phyloP scores from a whole-genome alignment of 2,329 filamentous ascomycete genomes.

The Thielaviopsis punctulata region DNA sequence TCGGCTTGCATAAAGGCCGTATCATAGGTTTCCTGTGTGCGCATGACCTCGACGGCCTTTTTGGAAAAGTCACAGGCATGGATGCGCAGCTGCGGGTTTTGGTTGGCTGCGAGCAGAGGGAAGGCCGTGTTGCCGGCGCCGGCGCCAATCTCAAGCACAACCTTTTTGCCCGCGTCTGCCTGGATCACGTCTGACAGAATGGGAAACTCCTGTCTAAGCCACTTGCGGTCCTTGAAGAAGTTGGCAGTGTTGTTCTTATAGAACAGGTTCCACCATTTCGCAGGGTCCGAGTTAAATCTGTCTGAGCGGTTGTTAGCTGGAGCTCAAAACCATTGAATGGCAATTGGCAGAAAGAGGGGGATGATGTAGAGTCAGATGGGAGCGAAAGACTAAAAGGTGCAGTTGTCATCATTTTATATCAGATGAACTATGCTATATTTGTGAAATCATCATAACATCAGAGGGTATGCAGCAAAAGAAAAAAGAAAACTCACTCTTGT shows the following conservation, averaged over 20 bases:
- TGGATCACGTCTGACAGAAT: constrained; percentile 60
- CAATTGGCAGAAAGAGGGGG: constrained; percentile 8
- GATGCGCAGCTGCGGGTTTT: constrained; percentile 64
- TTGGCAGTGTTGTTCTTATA: constrained; percentile 96
- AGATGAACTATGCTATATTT: constrained; percentile 55
- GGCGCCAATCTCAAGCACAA: constrained; percentile 79
- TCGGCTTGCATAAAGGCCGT: constrained; percentile 60
- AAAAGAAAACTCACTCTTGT: constrained; percentile 45
- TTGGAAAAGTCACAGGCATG: constrained; percentile 96
- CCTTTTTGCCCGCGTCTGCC: constrained; percentile 48
- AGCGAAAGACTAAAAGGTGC: constrained; percentile 50
- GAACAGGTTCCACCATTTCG: constrained; percentile 96
- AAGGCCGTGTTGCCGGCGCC: constrained; percentile 95
- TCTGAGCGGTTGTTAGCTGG: constrained; percentile 24
- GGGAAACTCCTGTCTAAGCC: constrained; percentile 91
- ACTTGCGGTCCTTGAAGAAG: constrained; percentile 98
- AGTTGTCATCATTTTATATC: constrained; percentile 46
- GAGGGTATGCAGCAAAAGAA: constrained; percentile 3
- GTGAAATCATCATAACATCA: constrained; percentile 38
- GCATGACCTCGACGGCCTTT: constrained; percentile 86
- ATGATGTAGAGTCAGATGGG: constrained; percentile 43
- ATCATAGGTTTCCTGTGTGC: constrained; percentile 54
- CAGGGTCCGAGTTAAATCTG: constrained; percentile 77
- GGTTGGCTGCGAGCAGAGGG: constrained; percentile 68
- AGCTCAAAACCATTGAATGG: constrained; percentile 7